Conservation (phyloP, 148 eudicot genomes). For the Nepenthes mirabilis region DNA sequence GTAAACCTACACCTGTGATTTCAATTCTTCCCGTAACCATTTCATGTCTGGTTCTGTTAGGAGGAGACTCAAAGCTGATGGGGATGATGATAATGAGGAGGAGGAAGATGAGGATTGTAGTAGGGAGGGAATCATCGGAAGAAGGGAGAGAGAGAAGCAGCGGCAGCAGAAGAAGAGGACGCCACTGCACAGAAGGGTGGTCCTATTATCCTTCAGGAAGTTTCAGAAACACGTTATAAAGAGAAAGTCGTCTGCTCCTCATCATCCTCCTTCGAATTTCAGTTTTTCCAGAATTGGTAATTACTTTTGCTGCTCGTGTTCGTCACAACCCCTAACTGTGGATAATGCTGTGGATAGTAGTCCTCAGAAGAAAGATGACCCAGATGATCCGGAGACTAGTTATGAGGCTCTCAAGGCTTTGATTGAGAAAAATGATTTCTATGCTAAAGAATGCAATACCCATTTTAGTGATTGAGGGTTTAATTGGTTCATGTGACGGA, state of each 20-base stretch:
- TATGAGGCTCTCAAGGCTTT: constrained; percentile 33
- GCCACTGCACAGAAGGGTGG: constrained; percentile 16
- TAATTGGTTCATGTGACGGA: neutral
- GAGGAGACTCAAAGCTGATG: neutral
- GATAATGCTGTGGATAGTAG: constrained; percentile 20
- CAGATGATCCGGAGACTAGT: constrained; percentile 21
- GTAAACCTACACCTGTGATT: no score
- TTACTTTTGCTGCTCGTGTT: constrained; percentile 26
- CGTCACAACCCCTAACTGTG: constrained; percentile 24
- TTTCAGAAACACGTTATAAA: constrained; percentile 4
- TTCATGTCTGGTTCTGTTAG: neutral
- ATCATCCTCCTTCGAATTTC: constrained; percentile 1
- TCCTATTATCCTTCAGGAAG: constrained; percentile 14
- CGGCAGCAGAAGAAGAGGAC: neutral
- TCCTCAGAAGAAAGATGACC: constrained; percentile 17
- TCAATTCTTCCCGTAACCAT: neutral
- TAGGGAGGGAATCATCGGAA: neutral
- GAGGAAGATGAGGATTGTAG: neutral
- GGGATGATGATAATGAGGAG: constrained; percentile 3
- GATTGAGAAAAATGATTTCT: constrained; percentile 76
- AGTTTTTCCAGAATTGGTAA: constrained; percentile 12
- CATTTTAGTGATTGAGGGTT: constrained; percentile 28
- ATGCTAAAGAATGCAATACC: constrained; percentile 60
- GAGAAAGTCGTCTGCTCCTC: constrained; percentile 4
- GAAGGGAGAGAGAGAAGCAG: neutral